Base-by-base conservation (phyloP, 2,329 filamentous ascomycete species). In the Neurospora sp. region DNA sequence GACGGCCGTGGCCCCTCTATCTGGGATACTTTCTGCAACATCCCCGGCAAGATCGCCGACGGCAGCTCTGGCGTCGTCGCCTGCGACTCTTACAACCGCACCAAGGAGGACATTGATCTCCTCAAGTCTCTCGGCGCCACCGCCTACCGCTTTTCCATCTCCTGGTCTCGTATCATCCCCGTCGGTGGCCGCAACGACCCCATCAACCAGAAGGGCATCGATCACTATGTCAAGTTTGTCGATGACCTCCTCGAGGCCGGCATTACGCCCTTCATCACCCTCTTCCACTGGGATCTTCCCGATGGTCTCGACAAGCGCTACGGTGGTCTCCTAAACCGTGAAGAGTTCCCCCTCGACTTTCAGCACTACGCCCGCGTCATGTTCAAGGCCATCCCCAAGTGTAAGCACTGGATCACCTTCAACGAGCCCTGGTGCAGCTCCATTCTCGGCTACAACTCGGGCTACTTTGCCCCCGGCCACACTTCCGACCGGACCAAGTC, bases 231-330 rank as follows among this genome's bases (percentile, higher is more conserved):
- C 77, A 88, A 89, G 76, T 90, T 96, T 72, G 88, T 93, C 62
- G 91, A 96, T 77, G 91, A 92, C 76, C 85, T 96, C 67, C 84
- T 91, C 65, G 91, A 85, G 4, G 91, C 89, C 6, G 91, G 89
- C 71, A 96, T 97, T 76, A 87, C 84, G 28, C 93, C 93, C 1
- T 89, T 96, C 79, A 87, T 96, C 76, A 97, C 93, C 3, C 84
- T 97, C 17, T 92, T 91, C 80, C 93, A 97, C 81, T 96, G 93
- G 92, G 93, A 97, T 81, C 85, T 96, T 8, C 93, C 93, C 3
- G 88, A 93, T 75, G 89, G 83, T 71, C 84, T 97, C 23, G 87
- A 96, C 76, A 88, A 91, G 83, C 88, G 92, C 71, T 97, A 97
- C 79, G 91, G 91, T 36, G 93, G 93, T 23, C 85, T 93, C 69